These are phyloP conservation scores for Babesia microti DNA, from an alignment of 169 alveolate species.

Conservation along the genomic window DNA sequence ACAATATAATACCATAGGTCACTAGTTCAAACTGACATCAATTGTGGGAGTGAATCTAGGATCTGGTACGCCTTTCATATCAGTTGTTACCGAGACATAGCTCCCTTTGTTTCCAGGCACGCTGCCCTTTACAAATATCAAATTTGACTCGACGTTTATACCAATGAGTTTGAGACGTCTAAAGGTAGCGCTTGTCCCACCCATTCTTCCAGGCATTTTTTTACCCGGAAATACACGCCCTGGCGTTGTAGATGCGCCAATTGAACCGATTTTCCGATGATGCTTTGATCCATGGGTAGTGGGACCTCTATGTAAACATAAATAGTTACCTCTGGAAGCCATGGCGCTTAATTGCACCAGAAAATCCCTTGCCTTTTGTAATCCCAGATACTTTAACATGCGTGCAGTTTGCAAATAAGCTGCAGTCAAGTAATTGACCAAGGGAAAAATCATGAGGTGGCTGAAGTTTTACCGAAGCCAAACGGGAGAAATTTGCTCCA, in stretches of 20 bases:
- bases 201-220: constrained; percentile 88
- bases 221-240: constrained; percentile 87
- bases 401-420: constrained; percentile 64
- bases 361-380: constrained; percentile 84
- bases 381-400: constrained; percentile 76
- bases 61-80: constrained; percentile 42
- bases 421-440: constrained; percentile 73
- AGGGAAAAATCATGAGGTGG: constrained; percentile 72
- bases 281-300: constrained; percentile 85
- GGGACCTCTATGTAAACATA: constrained; percentile 59
- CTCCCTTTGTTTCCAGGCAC: constrained; percentile 85
- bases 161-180: constrained; percentile 70
- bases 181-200: constrained; percentile 68
- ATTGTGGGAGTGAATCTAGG: too few relatives aligned
- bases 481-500: constrained; percentile 44
- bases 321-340: constrained; percentile 71
- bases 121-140: constrained; percentile 76
- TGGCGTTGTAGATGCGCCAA: constrained; percentile 85
- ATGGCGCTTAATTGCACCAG: constrained; percentile 82
- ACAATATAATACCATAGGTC: too few relatives aligned
- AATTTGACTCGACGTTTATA: constrained; percentile 75
- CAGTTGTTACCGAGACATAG: constrained; percentile 70
- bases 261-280: constrained; percentile 85
- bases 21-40: too few relatives aligned
- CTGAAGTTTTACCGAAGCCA: constrained; percentile 56